phyloP scores from a whole-genome alignment of 441 rosid species.

The Populus hybrid region DNA sequence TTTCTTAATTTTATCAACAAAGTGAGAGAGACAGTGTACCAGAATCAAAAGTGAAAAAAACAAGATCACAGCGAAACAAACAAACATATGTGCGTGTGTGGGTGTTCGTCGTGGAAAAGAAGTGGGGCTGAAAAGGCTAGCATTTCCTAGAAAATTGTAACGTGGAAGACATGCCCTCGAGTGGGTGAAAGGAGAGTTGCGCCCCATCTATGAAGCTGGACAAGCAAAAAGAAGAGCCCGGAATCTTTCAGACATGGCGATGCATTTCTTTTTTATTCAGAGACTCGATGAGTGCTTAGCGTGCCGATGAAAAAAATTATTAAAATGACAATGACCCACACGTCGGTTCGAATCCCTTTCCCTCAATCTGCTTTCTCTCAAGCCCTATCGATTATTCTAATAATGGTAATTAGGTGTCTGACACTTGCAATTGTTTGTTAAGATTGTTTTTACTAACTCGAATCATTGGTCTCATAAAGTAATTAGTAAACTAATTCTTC shows the following conservation, averaged over 20 bases:
- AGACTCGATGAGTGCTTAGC: not conserved
- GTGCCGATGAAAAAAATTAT: not conserved
- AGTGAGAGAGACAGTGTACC: not conserved
- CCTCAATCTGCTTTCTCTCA: not conserved
- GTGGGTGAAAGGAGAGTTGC: not conserved
- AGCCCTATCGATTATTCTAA: not conserved
- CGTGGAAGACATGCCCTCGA: constrained; percentile 5
- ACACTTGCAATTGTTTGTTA: not conserved
- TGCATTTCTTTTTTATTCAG: not conserved
- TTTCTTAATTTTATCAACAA: not conserved
- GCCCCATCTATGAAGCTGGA: not conserved
- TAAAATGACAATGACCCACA: constrained; percentile 3
- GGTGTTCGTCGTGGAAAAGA: not conserved
- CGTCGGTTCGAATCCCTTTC: not conserved
- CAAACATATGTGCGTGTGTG: not conserved
- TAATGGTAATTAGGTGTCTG: not conserved
- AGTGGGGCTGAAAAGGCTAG: not conserved
- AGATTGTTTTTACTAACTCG: not conserved
- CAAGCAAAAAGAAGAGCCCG: not conserved
- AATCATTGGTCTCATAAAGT: not conserved
- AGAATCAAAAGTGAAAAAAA: not conserved
- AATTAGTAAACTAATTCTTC: not conserved
- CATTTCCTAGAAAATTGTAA: not conserved
- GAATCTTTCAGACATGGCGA: not conserved
- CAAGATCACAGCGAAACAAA: not conserved